phyloP scores from a whole-genome alignment of 1,139 yeast species.

The Kurtzmaniella quercitrusa region DNA sequence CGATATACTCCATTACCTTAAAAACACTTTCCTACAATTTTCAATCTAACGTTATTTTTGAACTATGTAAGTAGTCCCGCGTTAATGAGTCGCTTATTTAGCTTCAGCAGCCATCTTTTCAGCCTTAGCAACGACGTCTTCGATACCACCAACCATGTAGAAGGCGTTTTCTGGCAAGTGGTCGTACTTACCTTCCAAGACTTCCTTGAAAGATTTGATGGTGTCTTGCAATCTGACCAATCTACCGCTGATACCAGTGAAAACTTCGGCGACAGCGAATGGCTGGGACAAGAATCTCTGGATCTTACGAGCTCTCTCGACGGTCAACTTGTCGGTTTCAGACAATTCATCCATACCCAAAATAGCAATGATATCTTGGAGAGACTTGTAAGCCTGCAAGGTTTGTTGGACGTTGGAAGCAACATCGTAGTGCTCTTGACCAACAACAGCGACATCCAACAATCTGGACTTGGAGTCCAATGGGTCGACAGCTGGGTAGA shows the following conservation, averaged over 20 bases:
- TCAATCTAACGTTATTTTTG: constrained; percentile 4
- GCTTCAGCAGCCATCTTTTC: constrained; percentile 97
- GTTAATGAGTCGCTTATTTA: constrained; percentile 39
- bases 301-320: constrained; percentile 99
- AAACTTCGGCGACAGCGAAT: constrained; percentile 98
- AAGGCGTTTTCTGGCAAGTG: constrained; percentile 98
- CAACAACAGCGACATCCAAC: constrained; percentile 94
- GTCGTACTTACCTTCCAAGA: constrained; percentile 97
- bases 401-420: constrained; percentile 97
- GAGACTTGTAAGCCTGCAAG: constrained; percentile 98
- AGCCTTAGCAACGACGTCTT: constrained; percentile 97
- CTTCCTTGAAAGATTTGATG: constrained; percentile 90
- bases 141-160: constrained; percentile 99
- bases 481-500: constrained; percentile 99
- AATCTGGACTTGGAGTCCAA: constrained; percentile 99
- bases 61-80: constrained; percentile 3
- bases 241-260: constrained; percentile 99
- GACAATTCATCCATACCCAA: constrained; percentile 99
- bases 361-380: constrained; percentile 99
- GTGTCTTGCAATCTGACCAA: constrained; percentile 97
- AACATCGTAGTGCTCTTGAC: constrained; percentile 96
- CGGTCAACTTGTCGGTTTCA: constrained; percentile 96
- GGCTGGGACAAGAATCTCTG: constrained; percentile 99
- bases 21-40: constrained; percentile 5
- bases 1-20: background rate